phyloP scores from a whole-genome alignment of 768 basidiomycete genomes.

The Kwoniella europaea region DNA sequence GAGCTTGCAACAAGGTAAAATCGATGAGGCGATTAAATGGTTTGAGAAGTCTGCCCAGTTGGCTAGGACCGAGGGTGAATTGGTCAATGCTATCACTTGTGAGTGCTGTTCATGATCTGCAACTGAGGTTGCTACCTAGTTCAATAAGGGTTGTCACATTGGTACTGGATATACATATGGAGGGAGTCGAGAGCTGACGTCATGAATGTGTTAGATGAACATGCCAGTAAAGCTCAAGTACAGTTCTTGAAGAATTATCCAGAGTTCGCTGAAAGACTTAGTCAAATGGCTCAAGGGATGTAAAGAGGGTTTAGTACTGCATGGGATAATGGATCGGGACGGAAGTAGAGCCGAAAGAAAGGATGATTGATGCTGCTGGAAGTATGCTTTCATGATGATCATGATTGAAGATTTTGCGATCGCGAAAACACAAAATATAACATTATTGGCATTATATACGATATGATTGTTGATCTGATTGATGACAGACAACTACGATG shows the following conservation, averaged over 20 bases:
- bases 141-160: no score
- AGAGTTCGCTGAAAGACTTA: slow-evolving; percentile 66
- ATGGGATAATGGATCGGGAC: not conserved
- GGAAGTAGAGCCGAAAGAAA: not conserved
- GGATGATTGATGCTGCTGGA: not conserved
- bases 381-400: not conserved
- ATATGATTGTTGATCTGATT: not conserved
- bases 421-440: not conserved
- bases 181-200: not conserved
- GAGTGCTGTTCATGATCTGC: slow-evolving; percentile 46
- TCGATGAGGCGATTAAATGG: slow-evolving; percentile 81
- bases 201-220: slow-evolving; percentile 42
- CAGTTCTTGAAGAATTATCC: slow-evolving; percentile 84
- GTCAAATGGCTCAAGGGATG: slow-evolving; percentile 56
- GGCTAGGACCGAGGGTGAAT: slow-evolving; percentile 87
- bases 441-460: slow-evolving; percentile 18
- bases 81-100: slow-evolving; percentile 61
- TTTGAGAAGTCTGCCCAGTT: slow-evolving; percentile 82
- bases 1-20: slow-evolving; percentile 84
- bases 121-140: not conserved
- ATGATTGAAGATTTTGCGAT: not conserved
- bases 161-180: no score
- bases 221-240: slow-evolving; percentile 82
- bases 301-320: slow-evolving; percentile 13
- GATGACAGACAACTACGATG: slow-evolving; percentile 2